Evolutionary conservation across 192 early-diverging fungal genomes (phyloP).

Genomic region (Diversispora epigaea): DNA sequence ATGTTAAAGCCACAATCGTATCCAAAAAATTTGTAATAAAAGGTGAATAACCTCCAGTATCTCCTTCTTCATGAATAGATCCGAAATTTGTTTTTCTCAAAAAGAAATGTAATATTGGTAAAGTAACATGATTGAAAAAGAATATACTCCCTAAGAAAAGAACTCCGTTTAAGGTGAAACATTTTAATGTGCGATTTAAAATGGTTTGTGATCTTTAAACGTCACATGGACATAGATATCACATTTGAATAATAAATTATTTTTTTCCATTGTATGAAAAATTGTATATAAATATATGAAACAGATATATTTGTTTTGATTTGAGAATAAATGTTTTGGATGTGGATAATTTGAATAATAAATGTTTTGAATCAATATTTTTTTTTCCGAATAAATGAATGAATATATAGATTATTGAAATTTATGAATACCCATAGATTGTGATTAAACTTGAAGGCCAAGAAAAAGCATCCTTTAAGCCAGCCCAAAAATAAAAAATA

Average conservation of each 20-base stretch:
- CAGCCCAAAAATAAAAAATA: conserved; percentile 15
- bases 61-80: background rate
- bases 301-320: background rate
- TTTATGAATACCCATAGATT: conserved; percentile 46
- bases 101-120: conserved; percentile 30
- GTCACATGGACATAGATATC: background rate
- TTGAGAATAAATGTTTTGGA: background rate
- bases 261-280: no score
- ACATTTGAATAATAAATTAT: conserved; percentile 4
- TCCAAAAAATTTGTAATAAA: conserved; percentile 28
- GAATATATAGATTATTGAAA: background rate
- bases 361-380: no score
- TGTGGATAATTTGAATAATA: no score
- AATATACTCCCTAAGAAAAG: conserved; percentile 57
- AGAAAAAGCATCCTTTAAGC: conserved; percentile 42
- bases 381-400: background rate
- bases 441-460: conserved; percentile 46
- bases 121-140: conserved; percentile 41
- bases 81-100: conserved; percentile 6
- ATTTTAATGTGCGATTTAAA: conserved; percentile 42
- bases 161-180: conserved; percentile 50
- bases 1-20: conserved; percentile 32
- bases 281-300: background rate
- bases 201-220: conserved; percentile 48
- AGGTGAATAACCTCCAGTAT: background rate